Base-by-base conservation (phyloP, 768 basidiomycete genomes). In the Hydnomerulius pinastri region DNA sequence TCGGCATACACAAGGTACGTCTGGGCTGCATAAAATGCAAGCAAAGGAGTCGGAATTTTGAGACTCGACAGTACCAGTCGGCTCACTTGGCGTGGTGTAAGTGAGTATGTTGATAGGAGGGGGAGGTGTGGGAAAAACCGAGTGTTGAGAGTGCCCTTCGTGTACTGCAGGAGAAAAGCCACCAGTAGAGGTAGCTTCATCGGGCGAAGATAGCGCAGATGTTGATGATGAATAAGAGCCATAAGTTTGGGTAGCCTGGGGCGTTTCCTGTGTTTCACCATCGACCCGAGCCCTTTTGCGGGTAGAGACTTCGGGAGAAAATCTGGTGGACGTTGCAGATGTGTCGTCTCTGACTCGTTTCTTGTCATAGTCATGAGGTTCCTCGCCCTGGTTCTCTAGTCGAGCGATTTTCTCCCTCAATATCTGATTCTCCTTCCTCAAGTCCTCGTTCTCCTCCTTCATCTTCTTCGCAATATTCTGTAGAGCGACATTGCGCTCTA, bases 391-490 rank as follows among this genome's bases (percentile, higher is more conserved):
- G 40, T 67, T 66, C 58, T 80, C 79, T 29, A 77, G 58, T 33
- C 66, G 68, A 9, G 69, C 57, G 1, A 84, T 59, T 56, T 67
- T 79, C 29, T 80, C 78, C 63, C 78, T 82, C 25, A 92, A 77
- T 8, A 70, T 59, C 23, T 65, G 55, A 59, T 92, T 92, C 69
- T 92, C 89, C 53, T 74, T 72, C 43, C 81, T 81, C 15, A 93
- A 76, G 13, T 71, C 71, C 45, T 91, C 87, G 56, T 94, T 94
- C 65, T 94, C 92, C 57, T 91, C 90, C 69, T 92, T 93, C 50
- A 90, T 77, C 27, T 83, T 81, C 70, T 91, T 92, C 12, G 89
- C 90, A 46, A 90, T 80, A 46, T 77, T 83, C 68, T 93, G 92
- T 18, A 94, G 73, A 39, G 89, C 88, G 43, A 93, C 82, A 61